Evolutionary conservation across 176 grass and related monocot species (phyloP).

Genomic region (Melocanna baccifera): DNA sequence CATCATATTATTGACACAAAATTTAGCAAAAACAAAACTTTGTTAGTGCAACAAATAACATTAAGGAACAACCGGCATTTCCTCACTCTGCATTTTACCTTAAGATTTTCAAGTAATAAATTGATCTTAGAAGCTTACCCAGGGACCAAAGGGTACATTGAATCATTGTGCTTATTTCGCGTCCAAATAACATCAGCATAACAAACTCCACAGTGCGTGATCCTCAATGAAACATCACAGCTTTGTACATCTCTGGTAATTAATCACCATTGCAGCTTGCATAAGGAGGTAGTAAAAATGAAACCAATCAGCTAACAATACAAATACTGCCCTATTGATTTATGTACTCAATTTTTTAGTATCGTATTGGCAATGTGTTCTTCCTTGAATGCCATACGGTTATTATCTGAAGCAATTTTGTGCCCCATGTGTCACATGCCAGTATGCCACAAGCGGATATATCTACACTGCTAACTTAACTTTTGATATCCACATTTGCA

Average conservation of each 20-base stretch:
- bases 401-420: neutral
- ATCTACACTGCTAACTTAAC: neutral
- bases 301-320: too few species aligned
- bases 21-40: too few species aligned
- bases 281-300: neutral
- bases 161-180: conserved; percentile 40
- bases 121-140: conserved; percentile 42
- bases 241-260: conserved; percentile 35
- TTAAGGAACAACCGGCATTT: too few species aligned
- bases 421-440: too few species aligned
- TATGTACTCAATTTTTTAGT: too few species aligned
- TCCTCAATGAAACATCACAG: conserved; percentile 66
- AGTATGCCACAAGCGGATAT: neutral
- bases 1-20: neutral
- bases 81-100: too few species aligned
- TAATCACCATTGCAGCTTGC: neutral
- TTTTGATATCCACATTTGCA: neutral
- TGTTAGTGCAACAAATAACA: too few species aligned
- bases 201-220: conserved; percentile 76
- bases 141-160: conserved; percentile 65
- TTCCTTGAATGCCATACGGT: too few species aligned
- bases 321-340: too few species aligned
- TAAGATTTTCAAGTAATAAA: neutral
- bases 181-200: conserved; percentile 65
- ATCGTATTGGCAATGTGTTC: too few species aligned